A percentile compares a stretch with the other conserved stretches of the same genome.
phyloP scores from a whole-genome alignment of 225 moss, liverwort and hornwort genomes.

The Thuidium tamariscinum region DNA sequence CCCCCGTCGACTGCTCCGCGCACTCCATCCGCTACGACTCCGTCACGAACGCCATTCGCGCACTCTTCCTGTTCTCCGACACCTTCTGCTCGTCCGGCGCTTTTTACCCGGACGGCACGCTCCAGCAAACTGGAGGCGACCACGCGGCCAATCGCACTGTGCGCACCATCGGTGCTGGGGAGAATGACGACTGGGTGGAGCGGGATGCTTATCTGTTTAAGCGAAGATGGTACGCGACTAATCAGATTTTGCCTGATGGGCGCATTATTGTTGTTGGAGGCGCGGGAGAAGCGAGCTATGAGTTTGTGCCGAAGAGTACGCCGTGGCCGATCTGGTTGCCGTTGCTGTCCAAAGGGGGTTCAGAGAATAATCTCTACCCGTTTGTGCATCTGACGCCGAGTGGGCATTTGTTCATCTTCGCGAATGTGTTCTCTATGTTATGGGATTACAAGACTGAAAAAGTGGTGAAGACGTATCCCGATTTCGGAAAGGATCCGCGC shows the following conservation, averaged over 20 bases:
- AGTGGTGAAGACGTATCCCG: neutral
- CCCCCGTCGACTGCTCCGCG: conserved; percentile 27
- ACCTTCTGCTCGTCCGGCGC: conserved; percentile 49
- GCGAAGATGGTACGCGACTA: conserved; percentile 22
- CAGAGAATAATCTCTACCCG: conserved; percentile 33
- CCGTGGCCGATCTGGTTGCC: neutral
- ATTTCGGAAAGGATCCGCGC: conserved; percentile 1
- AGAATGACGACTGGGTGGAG: conserved; percentile 22
- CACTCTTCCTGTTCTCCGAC: conserved; percentile 29
- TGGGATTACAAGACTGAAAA: conserved; percentile 1
- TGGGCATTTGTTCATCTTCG: conserved; percentile 24
- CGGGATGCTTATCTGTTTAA: neutral
- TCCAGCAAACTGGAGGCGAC: conserved; percentile 38
- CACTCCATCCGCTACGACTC: conserved; percentile 27
- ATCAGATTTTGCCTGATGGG: conserved; percentile 17
- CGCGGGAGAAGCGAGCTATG: neutral
- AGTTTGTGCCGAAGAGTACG: conserved; percentile 19
- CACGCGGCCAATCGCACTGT: conserved; percentile 9
- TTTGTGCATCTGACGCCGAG: conserved; percentile 27
- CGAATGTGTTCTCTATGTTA: conserved; percentile 23
- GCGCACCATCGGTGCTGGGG: neutral
- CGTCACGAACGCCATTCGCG: neutral
- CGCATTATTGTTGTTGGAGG: conserved; percentile 26
- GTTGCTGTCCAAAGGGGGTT: neutral
- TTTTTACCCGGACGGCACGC: conserved; percentile 18